phyloP scores from a whole-genome alignment of 371 early-diverging fungal species.

The Mucor racemosus region DNA sequence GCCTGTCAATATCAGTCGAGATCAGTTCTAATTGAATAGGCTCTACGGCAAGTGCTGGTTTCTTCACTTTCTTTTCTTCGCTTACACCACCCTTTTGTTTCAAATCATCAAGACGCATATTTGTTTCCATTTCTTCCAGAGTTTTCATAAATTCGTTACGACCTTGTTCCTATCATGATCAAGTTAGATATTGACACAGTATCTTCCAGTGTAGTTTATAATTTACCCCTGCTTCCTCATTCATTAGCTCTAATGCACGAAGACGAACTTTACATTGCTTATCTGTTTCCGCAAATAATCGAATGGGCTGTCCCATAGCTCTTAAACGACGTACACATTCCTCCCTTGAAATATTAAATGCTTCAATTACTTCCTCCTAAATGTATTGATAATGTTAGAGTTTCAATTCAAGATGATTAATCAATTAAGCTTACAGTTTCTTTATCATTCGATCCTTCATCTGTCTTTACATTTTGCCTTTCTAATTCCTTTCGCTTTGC shows the following conservation, averaged over 20 bases:
- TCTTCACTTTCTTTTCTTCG: constrained; percentile 51
- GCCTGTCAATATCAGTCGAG: constrained; percentile 75
- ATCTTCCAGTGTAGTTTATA: background rate
- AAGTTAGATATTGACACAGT: too few species aligned
- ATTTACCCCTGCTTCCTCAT: constrained; percentile 69
- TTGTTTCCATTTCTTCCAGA: constrained; percentile 85
- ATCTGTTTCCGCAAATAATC: constrained; percentile 92
- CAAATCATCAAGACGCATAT: constrained; percentile 77
- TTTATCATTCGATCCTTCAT: constrained; percentile 24
- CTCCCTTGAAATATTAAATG: constrained; percentile 72
- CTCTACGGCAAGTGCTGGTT: constrained; percentile 40
- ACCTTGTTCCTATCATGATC: constrained; percentile 51
- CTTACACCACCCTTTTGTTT: constrained; percentile 57
- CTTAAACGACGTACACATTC: constrained; percentile 87
- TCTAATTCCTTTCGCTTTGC: constrained; percentile 32
- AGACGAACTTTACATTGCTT: constrained; percentile 83
- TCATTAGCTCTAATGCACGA: constrained; percentile 82
- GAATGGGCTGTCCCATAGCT: constrained; percentile 89
- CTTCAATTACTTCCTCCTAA: constrained; percentile 39
- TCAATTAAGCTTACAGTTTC: constrained; percentile 17
- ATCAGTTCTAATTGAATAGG: constrained; percentile 64
- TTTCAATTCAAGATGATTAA: background rate
- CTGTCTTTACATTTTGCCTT: constrained; percentile 24
- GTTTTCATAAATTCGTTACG: constrained; percentile 89
- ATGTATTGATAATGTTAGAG: background rate